These are phyloP conservation scores for Cladophialophora chaetospira DNA, from an alignment of 2,329 filamentous ascomycete genomes.

Conservation along the genomic window DNA sequence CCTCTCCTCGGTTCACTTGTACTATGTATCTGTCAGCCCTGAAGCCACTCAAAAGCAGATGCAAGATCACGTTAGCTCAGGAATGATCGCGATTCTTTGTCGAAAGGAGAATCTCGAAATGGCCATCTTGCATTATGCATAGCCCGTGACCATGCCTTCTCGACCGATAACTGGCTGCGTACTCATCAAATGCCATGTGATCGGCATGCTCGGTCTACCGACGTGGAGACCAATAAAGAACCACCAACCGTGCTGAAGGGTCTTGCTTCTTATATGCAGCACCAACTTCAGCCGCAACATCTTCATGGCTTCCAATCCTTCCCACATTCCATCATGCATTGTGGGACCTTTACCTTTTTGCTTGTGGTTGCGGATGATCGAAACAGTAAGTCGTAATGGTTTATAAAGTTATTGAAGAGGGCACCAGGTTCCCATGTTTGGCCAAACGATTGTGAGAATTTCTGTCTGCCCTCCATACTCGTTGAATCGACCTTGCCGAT, in stretches of 20 bases:
- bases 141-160: not conserved
- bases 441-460: no score
- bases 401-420: no score
- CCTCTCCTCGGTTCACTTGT: no score
- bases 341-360: not conserved
- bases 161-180: not conserved
- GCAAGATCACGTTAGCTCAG: no score
- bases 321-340: not conserved
- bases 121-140: not conserved
- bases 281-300: no score
- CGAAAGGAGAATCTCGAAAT: not conserved
- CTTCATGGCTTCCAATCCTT: not conserved
- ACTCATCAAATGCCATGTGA: not conserved
- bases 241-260: not conserved
- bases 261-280: not conserved
- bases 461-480: no score
- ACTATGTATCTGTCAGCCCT: no score
- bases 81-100: not conserved
- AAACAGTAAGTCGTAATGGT: not conserved
- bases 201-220: not conserved
- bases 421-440: no score
- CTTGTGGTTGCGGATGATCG: not conserved
- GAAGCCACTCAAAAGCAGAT: no score
- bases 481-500: not conserved
- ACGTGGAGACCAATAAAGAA: not conserved